These are phyloP conservation scores for Panicum miliaceum DNA, from an alignment of 176 grass and related monocot genomes.

Conservation along the genomic window DNA sequence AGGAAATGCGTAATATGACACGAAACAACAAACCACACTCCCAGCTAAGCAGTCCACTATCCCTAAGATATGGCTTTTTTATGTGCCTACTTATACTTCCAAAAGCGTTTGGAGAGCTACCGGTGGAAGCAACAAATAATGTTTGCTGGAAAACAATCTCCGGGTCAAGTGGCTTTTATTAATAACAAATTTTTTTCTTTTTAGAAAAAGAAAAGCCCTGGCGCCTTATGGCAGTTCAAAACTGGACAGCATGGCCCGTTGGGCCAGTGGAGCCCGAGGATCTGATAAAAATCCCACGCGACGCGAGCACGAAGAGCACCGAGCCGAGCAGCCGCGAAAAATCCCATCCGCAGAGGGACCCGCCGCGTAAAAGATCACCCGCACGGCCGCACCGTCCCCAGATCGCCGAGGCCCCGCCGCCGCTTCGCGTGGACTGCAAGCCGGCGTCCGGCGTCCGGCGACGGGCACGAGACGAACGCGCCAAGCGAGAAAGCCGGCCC, in stretches of 20 bases:
- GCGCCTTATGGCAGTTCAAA: no score
- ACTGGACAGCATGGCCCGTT: background rate
- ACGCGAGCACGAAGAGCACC: background rate
- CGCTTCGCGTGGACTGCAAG: background rate
- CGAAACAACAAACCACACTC: background rate
- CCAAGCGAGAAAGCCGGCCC: background rate
- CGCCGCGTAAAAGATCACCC: background rate
- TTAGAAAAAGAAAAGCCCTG: no score
- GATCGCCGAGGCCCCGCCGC: slow-evolving; percentile 16
- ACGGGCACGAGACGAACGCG: background rate
- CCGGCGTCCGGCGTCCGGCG: background rate
- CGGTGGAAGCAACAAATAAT: background rate
- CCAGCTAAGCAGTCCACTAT: background rate
- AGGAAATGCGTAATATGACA: background rate
- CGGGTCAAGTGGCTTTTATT: background rate
- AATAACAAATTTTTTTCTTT: background rate
- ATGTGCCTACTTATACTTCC: background rate
- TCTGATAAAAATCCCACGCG: background rate
- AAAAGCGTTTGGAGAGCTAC: background rate
- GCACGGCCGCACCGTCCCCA: background rate
- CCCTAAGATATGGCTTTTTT: background rate
- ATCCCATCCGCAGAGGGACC: background rate
- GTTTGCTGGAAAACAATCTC: background rate
- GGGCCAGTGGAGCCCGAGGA: background rate
- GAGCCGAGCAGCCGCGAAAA: background rate